Percentiles rank a stretch among this genome's conserved stretches.
Conservation (phyloP, 352 stramenopile species). For the Phytophthora fragariae region DNA sequence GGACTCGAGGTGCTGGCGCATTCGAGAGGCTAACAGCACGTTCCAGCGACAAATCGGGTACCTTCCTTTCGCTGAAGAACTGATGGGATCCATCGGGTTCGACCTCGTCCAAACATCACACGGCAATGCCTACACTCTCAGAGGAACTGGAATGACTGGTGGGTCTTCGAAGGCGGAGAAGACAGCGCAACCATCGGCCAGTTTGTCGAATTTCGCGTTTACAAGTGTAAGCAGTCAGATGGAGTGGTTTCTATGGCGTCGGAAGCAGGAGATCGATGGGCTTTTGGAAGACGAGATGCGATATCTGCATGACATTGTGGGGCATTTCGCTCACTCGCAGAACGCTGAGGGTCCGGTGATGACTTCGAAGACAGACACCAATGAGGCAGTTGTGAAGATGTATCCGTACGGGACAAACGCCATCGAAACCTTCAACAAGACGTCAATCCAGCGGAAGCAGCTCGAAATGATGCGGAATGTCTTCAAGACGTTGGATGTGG, state of each 20-base stretch:
- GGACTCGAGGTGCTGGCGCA: conserved; percentile 71
- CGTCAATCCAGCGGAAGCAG: conserved; percentile 48
- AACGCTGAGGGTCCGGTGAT: background rate
- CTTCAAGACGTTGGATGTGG: conserved; percentile 50
- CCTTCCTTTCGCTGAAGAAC: conserved; percentile 49
- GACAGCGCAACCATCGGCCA: conserved; percentile 25
- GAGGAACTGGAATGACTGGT: conserved; percentile 45
- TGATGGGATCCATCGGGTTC: conserved; percentile 76
- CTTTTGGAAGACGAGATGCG: conserved; percentile 70
- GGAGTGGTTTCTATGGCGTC: conserved; percentile 83
- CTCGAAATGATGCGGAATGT: conserved; percentile 54
- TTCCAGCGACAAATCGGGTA: conserved; percentile 75
- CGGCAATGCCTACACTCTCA: conserved; percentile 57
- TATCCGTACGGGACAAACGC: conserved; percentile 72
- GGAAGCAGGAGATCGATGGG: conserved; percentile 74
- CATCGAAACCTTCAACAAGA: conserved; percentile 60
- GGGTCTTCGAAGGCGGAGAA: background rate
- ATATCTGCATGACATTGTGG: conserved; percentile 55
- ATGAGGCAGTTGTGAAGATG: conserved; percentile 44
- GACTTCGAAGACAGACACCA: background rate
- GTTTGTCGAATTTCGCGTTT: conserved; percentile 69
- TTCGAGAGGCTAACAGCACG: conserved; percentile 62
- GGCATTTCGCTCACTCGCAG: background rate
- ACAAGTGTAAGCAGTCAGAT: conserved; percentile 66
- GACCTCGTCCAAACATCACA: conserved; percentile 50